Conservation (phyloP, 331 rosid genomes). For the Cydonia oblonga region DNA sequence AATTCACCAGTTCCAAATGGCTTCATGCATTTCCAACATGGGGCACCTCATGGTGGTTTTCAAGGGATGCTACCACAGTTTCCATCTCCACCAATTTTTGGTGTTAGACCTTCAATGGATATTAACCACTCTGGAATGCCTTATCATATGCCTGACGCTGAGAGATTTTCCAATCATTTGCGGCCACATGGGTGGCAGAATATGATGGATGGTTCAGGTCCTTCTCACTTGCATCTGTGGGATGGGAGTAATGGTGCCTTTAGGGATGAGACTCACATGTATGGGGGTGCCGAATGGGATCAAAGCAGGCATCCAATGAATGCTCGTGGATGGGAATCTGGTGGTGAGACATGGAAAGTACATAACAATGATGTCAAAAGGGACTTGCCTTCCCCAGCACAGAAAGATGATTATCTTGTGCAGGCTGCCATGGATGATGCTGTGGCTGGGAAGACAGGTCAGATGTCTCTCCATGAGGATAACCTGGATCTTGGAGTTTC, state of each 20-base stretch:
- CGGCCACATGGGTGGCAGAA: constrained; percentile 83
- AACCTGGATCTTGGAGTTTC: constrained; percentile 23
- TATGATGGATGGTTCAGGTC: constrained; percentile 74
- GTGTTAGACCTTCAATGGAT: constrained; percentile 78
- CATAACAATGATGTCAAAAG: constrained; percentile 53
- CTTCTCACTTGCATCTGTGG: constrained; percentile 85
- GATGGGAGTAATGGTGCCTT: constrained; percentile 67
- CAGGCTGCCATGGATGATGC: constrained; percentile 39
- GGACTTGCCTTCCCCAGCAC: constrained; percentile 63
- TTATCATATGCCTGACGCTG: constrained; percentile 71
- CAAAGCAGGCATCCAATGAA: constrained; percentile 58
- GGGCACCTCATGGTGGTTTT: constrained; percentile 77
- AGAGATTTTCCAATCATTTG: constrained; percentile 75
- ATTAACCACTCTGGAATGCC: constrained; percentile 72
- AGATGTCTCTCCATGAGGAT: constrained; percentile 43
- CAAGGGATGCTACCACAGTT: constrained; percentile 78
- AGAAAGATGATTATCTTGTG: constrained; percentile 46
- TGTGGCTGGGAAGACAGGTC: constrained; percentile 30
- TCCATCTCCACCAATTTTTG: constrained; percentile 60
- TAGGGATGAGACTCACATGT: constrained; percentile 65
- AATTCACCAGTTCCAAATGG: constrained; percentile 68
- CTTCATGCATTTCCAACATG: constrained; percentile 82
- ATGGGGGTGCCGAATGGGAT: constrained; percentile 80
- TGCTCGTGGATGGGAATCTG: constrained; percentile 76
- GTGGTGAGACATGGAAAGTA: constrained; percentile 68